Conservation (phyloP, 2,329 filamentous ascomycete genomes). For the Fusarium sp. region DNA sequence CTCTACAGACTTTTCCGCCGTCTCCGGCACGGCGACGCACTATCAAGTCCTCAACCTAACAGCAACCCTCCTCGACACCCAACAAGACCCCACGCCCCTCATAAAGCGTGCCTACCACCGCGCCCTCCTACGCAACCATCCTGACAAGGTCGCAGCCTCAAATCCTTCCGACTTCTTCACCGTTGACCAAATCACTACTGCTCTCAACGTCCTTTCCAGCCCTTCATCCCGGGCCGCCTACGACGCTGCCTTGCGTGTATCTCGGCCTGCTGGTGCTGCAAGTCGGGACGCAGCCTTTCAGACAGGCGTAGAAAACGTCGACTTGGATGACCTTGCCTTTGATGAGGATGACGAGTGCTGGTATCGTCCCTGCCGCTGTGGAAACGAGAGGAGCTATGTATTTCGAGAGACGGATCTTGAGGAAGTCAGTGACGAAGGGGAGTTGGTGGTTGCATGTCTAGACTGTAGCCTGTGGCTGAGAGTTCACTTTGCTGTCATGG, state of each 20-base stretch:
- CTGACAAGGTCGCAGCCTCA: constrained; percentile 63
- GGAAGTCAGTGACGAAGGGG: constrained; percentile 67
- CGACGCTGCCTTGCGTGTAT: constrained; percentile 61
- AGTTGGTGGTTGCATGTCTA: constrained; percentile 72
- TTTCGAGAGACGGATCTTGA: constrained; percentile 71
- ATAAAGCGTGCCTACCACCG: constrained; percentile 74
- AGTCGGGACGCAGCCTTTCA: constrained; percentile 54
- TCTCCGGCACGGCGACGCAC: constrained; percentile 58
- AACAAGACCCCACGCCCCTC: constrained; percentile 58
- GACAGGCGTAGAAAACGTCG: constrained; percentile 72
- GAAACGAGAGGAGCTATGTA: constrained; percentile 70
- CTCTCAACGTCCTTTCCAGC: constrained; percentile 68
- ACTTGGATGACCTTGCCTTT: constrained; percentile 72
- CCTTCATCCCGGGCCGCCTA: constrained; percentile 63
- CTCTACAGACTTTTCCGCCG: constrained; percentile 9
- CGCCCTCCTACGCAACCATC: constrained; percentile 74
- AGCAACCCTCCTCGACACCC: constrained; percentile 58
- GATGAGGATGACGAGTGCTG: constrained; percentile 63
- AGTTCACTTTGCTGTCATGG: constrained; percentile 71
- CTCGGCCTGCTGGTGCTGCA: constrained; percentile 36
- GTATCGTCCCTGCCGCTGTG: constrained; percentile 72
- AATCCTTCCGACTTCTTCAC: constrained; percentile 57
- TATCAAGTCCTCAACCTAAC: constrained; percentile 72
- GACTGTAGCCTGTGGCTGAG: constrained; percentile 76
- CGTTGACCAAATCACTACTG: constrained; percentile 73